Conservation (phyloP, 1,139 yeast species). For the Suhomyces yuchorum region DNA sequence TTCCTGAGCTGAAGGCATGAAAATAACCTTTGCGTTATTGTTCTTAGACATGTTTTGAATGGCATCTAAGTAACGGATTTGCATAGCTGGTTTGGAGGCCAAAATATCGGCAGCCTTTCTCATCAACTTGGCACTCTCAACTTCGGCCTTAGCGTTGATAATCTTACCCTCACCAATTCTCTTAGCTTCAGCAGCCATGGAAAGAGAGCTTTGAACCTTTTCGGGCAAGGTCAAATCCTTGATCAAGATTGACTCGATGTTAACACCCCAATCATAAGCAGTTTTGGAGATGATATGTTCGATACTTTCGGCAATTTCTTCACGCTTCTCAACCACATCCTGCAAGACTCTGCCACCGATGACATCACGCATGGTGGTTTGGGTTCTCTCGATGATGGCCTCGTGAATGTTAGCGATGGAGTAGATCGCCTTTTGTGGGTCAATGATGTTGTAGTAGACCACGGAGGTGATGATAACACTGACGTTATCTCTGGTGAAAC, state of each 20-base stretch:
- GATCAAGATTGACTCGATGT: conserved; percentile 67
- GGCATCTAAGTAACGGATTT: conserved; percentile 78
- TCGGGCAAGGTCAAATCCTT: conserved; percentile 64
- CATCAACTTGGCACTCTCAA: conserved; percentile 75
- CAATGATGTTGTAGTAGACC: conserved; percentile 65
- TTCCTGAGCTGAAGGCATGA: conserved; percentile 63
- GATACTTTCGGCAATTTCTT: conserved; percentile 68
- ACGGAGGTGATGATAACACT: conserved; percentile 64
- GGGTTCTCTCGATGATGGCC: conserved; percentile 72
- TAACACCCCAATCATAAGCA: conserved; percentile 73
- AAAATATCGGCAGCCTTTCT: conserved; percentile 78
- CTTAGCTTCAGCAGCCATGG: conserved; percentile 77
- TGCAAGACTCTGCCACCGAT: conserved; percentile 68
- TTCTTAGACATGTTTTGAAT: conserved; percentile 72
- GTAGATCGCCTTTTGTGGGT: conserved; percentile 69
- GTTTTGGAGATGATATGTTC: conserved; percentile 64
- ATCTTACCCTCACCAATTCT: conserved; percentile 79
- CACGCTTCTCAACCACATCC: conserved; percentile 75
- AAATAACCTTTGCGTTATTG: conserved; percentile 66
- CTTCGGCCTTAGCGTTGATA: conserved; percentile 76
- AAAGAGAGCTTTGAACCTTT: conserved; percentile 61
- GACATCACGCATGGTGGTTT: conserved; percentile 74
- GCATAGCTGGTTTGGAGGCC: conserved; percentile 79
- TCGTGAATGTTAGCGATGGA: conserved; percentile 56
- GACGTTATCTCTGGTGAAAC: conserved; percentile 74